A percentile compares a stretch with the other conserved stretches of the same genome.
Evolutionary conservation across 768 basidiomycete genomes (phyloP).

Genomic region (Tricholoma terreum): DNA sequence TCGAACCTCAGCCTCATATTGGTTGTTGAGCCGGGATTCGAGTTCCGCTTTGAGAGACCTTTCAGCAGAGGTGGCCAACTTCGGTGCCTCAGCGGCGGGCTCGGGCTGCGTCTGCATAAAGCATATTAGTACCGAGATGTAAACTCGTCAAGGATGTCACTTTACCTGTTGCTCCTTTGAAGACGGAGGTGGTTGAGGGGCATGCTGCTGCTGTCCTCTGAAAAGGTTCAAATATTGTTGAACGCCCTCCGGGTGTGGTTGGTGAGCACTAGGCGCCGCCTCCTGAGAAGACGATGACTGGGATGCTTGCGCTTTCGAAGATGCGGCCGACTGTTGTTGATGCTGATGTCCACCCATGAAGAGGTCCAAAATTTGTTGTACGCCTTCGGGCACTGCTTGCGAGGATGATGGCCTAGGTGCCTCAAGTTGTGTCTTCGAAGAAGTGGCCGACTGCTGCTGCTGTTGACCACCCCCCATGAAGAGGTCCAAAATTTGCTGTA

Average conservation of each 20-base stretch:
- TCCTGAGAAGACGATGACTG: conserved; percentile 1
- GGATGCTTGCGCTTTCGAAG: neutral
- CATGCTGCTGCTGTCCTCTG: conserved; percentile 1
- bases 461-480: neutral
- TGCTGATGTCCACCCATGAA: neutral
- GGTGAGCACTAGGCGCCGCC: neutral
- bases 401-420: neutral
- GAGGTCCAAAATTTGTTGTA: neutral
- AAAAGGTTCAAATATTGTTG: conserved; percentile 12
- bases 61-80: neutral
- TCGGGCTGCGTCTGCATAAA: neutral
- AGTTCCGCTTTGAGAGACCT: conserved; percentile 28
- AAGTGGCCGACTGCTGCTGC: neutral
- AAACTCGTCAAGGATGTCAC: neutral
- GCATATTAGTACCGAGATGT: neutral
- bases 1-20: conserved; percentile 30
- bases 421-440: neutral
- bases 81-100: neutral
- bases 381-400: neutral
- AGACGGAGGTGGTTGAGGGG: neutral
- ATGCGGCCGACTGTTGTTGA: neutral
- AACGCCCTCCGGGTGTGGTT: conserved; percentile 2
- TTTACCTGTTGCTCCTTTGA: conserved; percentile 1
- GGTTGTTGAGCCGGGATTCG: conserved; percentile 28
- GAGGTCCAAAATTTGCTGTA: neutral